Evolutionary conservation across 371 early-diverging fungal species (phyloP), one percentile per base, ranked within the genome.

Genomic region (Apophysomyces ossiformis): DNA sequence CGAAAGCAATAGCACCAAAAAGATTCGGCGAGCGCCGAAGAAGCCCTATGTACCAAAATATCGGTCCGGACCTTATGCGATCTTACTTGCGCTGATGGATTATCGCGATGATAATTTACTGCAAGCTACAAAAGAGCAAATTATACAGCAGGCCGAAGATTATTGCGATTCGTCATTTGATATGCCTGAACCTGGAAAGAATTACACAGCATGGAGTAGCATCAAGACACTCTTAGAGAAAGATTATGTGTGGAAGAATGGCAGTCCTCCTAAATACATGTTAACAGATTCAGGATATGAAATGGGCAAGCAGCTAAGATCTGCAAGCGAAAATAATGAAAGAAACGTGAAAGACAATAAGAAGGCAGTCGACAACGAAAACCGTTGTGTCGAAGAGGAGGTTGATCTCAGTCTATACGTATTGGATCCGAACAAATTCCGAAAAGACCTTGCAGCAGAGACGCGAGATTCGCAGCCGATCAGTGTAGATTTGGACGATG

Each of bases 1-100:
- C 66, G 60, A 63, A 46, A 35, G 38, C 59, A 37, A 63, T 58
- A 13, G 21, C 59, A 56, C 50, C 15, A 37, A 68, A 63, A 61
- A 85, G 16, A 66, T 62, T 44, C 66, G 68, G 70, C 46, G 35
- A 5, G 5, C 57, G 36, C 62, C 67, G 1, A 50, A 50, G 0
- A 67, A 73, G 44, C 56, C 78, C 5, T 97, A 98, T 70, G 84
- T 96, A 5, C 98, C 98, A 5, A 65, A 77, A 15, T 92, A 89
- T 68, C 87, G 94, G 26, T 89, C 95, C 0, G 96, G 92, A 5
- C 84, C 89, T 3, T 98, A 95, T 75, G 95, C 89, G 7, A 92
- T 98, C 38, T 74, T 98, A n/a, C 66, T 94, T 2, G 85, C 93
- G 9, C 72, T 97, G 12, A 73, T 84, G 37, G 77, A 86, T n/a